Evolutionary conservation across 2,329 filamentous ascomycete genomes (phyloP).

Genomic region (Graphilbum sp.): DNA sequence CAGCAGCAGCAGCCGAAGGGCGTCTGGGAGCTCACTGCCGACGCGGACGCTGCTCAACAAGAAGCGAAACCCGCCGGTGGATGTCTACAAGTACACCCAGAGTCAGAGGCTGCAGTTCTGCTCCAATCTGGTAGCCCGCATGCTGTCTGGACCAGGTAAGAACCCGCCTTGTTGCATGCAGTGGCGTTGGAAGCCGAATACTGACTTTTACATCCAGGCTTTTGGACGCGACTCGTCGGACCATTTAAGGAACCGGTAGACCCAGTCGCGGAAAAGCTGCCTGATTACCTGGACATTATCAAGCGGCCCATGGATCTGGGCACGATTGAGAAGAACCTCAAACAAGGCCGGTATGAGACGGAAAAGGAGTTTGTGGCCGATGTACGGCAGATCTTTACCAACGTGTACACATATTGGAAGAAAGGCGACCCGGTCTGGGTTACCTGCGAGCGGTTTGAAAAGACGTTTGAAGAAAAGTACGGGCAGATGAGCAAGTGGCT

Average conservation of each 20-base stretch:
- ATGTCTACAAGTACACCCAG: constrained; percentile 16
- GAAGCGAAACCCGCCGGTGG: constrained; percentile 9
- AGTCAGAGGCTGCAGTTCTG: constrained; percentile 40
- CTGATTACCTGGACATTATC: constrained; percentile 44
- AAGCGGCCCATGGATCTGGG: constrained; percentile 45
- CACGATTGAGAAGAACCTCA: constrained; percentile 45
- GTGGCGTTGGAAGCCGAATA: no score
- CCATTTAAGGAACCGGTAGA: constrained; percentile 45
- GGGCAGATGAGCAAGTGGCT: constrained; percentile 43
- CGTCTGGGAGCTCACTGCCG: constrained; percentile 13
- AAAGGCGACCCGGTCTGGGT: constrained; percentile 36
- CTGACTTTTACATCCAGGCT: no score
- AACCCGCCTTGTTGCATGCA: no score
- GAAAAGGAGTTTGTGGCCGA: constrained; percentile 39
- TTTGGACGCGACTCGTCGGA: constrained; percentile 49
- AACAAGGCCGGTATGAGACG: constrained; percentile 30
- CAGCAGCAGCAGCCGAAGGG: not conserved
- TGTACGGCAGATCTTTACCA: constrained; percentile 44
- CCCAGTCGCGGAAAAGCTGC: constrained; percentile 35
- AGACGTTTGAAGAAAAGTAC: constrained; percentile 29
- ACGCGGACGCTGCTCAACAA: not conserved
- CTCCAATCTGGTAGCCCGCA: constrained; percentile 37
- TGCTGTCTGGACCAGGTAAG: constrained; percentile 44
- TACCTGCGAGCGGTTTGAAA: constrained; percentile 40
- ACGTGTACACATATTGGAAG: constrained; percentile 49